Conservation (phyloP, 1,284 basidiomycete genomes). For the Irpex lacteus region DNA sequence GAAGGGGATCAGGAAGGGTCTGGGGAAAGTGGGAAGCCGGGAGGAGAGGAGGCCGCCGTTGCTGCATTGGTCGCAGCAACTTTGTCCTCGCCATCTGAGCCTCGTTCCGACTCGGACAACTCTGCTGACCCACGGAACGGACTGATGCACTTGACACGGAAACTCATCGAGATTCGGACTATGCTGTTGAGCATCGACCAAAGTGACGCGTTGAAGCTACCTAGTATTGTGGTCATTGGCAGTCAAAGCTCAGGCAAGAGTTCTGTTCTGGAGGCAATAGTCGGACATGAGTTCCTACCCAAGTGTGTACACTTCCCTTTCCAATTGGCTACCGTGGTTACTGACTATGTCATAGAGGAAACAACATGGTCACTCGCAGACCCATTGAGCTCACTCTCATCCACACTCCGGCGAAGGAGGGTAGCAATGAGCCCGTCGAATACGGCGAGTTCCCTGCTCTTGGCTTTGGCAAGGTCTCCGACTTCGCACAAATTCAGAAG, state of each 20-base stretch:
- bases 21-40: constrained; percentile 44
- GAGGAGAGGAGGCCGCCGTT: constrained; percentile 56
- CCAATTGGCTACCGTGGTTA: constrained; percentile 10
- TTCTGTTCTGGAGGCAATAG: constrained; percentile 95
- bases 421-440: constrained; percentile 61
- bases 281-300: constrained; percentile 97
- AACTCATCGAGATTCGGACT: constrained; percentile 94
- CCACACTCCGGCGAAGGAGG: constrained; percentile 70
- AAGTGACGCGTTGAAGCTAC: constrained; percentile 89
- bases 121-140: constrained; percentile 54
- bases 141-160: constrained; percentile 90
- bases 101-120: constrained; percentile 34
- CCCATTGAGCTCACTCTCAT: constrained; percentile 98
- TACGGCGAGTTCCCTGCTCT: constrained; percentile 95
- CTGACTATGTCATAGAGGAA: constrained; percentile 59
- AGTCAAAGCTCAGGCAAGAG: constrained; percentile 99
- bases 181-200: constrained; percentile 96
- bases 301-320: constrained; percentile 59
- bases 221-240: constrained; percentile 97
- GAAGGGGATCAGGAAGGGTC: constrained; percentile 25
- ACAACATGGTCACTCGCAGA: constrained; percentile 99
- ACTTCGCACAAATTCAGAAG: constrained; percentile 89
- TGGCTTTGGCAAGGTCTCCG: constrained; percentile 84
- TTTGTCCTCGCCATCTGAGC: constrained; percentile 68
- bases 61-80: constrained; percentile 73